A percentile compares a stretch with the other conserved stretches of the same genome.
Conservation (phyloP, 1,139 yeast species). For the Zygoascus sp. region DNA sequence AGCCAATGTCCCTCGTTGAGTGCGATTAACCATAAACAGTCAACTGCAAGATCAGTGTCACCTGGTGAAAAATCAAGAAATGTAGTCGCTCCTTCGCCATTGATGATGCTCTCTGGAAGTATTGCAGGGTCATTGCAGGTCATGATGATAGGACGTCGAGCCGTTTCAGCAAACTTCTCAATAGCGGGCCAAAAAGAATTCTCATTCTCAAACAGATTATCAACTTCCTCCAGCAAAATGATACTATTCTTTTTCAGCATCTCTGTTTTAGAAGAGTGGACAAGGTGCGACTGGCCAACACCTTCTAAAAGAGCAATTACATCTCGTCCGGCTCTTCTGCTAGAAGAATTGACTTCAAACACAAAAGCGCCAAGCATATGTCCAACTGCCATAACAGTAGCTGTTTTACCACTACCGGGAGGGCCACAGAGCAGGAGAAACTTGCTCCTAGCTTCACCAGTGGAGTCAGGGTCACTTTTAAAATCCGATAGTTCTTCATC, state of each 20-base stretch:
- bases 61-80: constrained; percentile 34
- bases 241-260: constrained; percentile 50
- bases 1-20: constrained; percentile 39
- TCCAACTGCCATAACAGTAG: constrained; percentile 66
- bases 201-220: constrained; percentile 74
- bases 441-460: constrained; percentile 24
- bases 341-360: constrained; percentile 76
- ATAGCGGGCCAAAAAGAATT: constrained; percentile 76
- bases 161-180: constrained; percentile 55
- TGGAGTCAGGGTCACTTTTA: constrained; percentile 7
- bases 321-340: constrained; percentile 67
- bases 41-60: constrained; percentile 23
- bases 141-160: constrained; percentile 75
- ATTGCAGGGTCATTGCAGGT: constrained; percentile 58
- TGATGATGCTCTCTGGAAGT: constrained; percentile 49
- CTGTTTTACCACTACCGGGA: constrained; percentile 74
- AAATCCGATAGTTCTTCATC: constrained; percentile 27
- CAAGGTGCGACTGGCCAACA: constrained; percentile 77
- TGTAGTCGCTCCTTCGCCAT: constrained; percentile 3
- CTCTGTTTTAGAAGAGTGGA: constrained; percentile 44
- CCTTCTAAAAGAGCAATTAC: constrained; percentile 64
- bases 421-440: constrained; percentile 63
- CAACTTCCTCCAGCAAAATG: constrained; percentile 81
- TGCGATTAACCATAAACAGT: constrained; percentile 37
- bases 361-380: constrained; percentile 64